phyloP scores from a whole-genome alignment of 2,329 filamentous ascomycete genomes.

The Rutstroemia sp. region DNA sequence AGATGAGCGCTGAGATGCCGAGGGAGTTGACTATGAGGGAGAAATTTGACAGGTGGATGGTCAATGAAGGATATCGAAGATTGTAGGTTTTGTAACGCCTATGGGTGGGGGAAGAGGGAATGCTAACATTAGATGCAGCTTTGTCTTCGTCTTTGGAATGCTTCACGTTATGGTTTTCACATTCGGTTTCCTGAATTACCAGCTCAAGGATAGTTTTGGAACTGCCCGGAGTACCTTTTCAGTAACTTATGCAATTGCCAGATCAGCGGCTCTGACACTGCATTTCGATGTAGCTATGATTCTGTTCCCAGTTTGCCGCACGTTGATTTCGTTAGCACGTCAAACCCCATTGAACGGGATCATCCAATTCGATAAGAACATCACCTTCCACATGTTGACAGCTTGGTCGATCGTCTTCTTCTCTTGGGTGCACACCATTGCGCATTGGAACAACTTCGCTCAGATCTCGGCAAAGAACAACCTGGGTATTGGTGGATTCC shows the following conservation, averaged over 20 bases:
- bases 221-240: conserved; percentile 62
- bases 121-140: conserved; percentile 42
- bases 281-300: conserved; percentile 78
- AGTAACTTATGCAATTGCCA: conserved; percentile 68
- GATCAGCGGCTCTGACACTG: conserved; percentile 67
- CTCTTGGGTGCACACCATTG: conserved; percentile 78
- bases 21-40: conserved; percentile 61
- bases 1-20: conserved; percentile 69
- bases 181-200: conserved; percentile 75
- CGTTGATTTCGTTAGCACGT: conserved; percentile 71
- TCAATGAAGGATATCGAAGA: conserved; percentile 77
- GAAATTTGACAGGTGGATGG: conserved; percentile 80
- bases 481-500: conserved; percentile 69
- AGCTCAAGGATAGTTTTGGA: conserved; percentile 67
- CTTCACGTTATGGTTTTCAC: conserved; percentile 70
- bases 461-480: conserved; percentile 68
- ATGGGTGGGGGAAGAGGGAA: not conserved
- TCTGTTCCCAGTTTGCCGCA: conserved; percentile 75
- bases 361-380: conserved; percentile 84
- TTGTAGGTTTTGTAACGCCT: conserved; percentile 47
- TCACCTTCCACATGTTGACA: conserved; percentile 78
- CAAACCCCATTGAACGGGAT: conserved; percentile 80
- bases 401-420: conserved; percentile 88
- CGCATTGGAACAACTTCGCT: conserved; percentile 82
- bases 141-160: conserved; percentile 68